Base-by-base conservation (phyloP, 441 rosid species). In the Gossypium gossypioides region DNA sequence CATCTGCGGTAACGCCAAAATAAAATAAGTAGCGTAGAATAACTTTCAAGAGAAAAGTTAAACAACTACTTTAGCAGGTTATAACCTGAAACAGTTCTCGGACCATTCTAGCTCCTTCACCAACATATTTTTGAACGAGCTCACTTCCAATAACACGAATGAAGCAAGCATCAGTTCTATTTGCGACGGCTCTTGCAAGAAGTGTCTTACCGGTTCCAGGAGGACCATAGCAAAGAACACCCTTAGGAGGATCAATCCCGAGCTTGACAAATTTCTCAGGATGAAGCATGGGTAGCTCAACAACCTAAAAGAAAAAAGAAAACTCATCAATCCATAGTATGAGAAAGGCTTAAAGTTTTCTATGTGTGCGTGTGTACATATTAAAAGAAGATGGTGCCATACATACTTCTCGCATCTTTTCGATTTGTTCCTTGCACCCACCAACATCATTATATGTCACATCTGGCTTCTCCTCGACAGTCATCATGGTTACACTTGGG, bases 401-500 rank as follows among this genome's bases (percentile, higher is more conserved):
- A 82, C 88, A 22, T 67, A 91, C 98, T 83, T 93, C 98, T 69
- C 98, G 77, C 98, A 93, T 91, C 84, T 82, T 93, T 76, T 93
- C 97, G 75, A 93, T 93, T 75, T 93, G 98, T 84, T 93, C 99
- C 79, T 94, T 94, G 69, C 99, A 94, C 67, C 99, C 99, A 54
- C 99, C 99, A 71, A 94, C 99, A 75, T 94, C 99, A 81, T 90
- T 92, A 79, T 94, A 94, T 3, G 99, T 94, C 24, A 94, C 99
- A 86, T 94, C 99, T n/a, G 99, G 99, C 75, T 94, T 94, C 82
- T 94, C 99, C 85, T 94, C 99, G 8, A 92, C 99, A 0, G 97
- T 94, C 98, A 94, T 94, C 98, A 94, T 94, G 48, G 97, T 94
- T 61, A 94, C 98, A 76, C 96, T 92, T 32, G 99, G 99, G 84